Conservation (phyloP, 352 stramenopile species). For the Thalassiosira hispida region DNA sequence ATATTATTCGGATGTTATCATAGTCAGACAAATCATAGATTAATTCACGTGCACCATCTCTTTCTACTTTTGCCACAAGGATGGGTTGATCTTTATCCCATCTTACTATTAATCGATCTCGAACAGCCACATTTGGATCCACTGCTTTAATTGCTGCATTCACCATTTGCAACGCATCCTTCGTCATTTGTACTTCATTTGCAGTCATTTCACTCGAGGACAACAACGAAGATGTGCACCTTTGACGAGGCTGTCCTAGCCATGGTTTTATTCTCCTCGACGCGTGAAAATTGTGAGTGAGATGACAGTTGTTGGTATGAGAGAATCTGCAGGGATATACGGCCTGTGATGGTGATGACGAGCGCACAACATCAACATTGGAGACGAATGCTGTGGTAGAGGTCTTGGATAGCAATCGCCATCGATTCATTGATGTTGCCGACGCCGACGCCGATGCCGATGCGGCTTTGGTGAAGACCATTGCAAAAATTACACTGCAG, state of each 20-base stretch:
- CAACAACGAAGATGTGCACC: neutral
- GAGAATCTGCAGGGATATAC: neutral
- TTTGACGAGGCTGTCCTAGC: neutral
- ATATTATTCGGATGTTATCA: conserved; percentile 72
- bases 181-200: conserved; percentile 72
- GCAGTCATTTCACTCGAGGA: conserved; percentile 31
- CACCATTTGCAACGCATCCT: conserved; percentile 67
- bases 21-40: conserved; percentile 63
- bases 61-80: conserved; percentile 18
- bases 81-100: conserved; percentile 6
- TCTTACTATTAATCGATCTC: conserved; percentile 39
- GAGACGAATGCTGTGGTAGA: conserved; percentile 1
- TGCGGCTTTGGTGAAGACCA: conserved; percentile 4
- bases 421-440: neutral
- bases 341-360: neutral
- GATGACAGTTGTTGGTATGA: neutral
- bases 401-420: neutral
- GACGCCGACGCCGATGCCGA: conserved; percentile 1
- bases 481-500: conserved; percentile 1
- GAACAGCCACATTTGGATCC: conserved; percentile 63
- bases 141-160: conserved; percentile 74
- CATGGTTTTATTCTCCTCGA: neutral
- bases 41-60: conserved; percentile 14
- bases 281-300: neutral
- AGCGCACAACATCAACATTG: neutral